These are phyloP conservation scores for Oryza glaberrima DNA, from an alignment of 176 grass and related monocot species.

Conservation along the genomic window DNA sequence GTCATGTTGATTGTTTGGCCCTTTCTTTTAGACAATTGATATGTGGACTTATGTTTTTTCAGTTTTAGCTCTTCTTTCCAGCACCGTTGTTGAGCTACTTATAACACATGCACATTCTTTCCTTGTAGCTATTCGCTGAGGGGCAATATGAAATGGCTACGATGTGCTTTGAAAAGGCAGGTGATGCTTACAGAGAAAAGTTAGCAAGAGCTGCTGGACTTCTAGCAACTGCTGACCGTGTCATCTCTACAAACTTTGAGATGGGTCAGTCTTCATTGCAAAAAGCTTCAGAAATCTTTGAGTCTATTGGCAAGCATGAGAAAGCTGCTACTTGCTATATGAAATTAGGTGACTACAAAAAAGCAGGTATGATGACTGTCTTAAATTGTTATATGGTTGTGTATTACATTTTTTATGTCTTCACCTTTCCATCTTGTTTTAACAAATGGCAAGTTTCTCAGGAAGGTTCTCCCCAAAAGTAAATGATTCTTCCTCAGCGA, in stretches of 20 bases:
- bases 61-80: background rate
- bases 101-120: slow-evolving; percentile 21
- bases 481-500: background rate
- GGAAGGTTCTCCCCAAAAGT: background rate
- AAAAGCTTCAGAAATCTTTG: slow-evolving; percentile 80
- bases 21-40: background rate
- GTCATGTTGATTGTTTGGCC: background rate
- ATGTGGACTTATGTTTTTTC: background rate
- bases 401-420: background rate
- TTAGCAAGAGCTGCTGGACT: slow-evolving; percentile 87
- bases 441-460: background rate
- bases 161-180: slow-evolving; percentile 90
- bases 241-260: slow-evolving; percentile 50
- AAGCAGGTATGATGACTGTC: slow-evolving; percentile 58
- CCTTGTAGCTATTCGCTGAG: slow-evolving; percentile 74
- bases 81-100: background rate
- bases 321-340: slow-evolving; percentile 78
- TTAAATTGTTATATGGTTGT: background rate
- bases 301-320: slow-evolving; percentile 70
- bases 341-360: slow-evolving; percentile 66
- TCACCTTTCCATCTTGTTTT: background rate
- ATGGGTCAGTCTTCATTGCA: slow-evolving; percentile 51
- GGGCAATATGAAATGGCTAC: slow-evolving; percentile 82
- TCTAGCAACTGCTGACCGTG: slow-evolving; percentile 57
- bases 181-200: slow-evolving; percentile 67